These are phyloP conservation scores for Coemansia sp. DNA, from an alignment of 192 early-diverging fungal species.

Conservation along the genomic window DNA sequence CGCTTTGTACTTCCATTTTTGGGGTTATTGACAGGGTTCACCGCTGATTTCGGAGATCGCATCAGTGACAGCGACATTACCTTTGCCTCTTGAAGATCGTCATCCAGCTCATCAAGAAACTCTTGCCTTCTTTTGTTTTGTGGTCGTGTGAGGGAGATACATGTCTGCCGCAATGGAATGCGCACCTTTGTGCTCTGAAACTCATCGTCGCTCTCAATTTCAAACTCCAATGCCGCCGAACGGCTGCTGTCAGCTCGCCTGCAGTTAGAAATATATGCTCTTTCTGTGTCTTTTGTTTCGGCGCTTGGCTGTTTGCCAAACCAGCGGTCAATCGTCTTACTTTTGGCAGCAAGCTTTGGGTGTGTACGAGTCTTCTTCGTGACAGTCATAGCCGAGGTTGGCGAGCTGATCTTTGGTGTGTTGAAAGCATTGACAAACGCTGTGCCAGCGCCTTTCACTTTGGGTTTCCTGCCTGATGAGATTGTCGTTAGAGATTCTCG, in stretches of 20 bases:
- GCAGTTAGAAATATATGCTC: neutral
- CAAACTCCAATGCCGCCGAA: conserved; percentile 7
- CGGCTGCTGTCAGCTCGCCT: neutral
- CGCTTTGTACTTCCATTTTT: conserved; percentile 11
- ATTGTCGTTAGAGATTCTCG: conserved; percentile 12
- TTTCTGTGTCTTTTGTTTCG: neutral
- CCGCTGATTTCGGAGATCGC: conserved; percentile 7
- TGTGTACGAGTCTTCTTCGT: neutral
- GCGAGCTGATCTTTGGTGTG: neutral
- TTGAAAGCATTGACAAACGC: neutral
- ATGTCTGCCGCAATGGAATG: conserved; percentile 23
- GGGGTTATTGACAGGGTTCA: neutral
- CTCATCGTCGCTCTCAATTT: conserved; percentile 32
- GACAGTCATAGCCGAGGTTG: neutral
- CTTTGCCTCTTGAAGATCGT: conserved; percentile 47
- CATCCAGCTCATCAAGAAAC: conserved; percentile 40
- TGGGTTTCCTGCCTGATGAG: neutral
- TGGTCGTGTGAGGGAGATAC: conserved; percentile 10
- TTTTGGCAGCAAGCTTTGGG: neutral
- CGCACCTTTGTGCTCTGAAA: conserved; percentile 29
- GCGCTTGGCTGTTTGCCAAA: conserved; percentile 3
- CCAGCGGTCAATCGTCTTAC: conserved; percentile 23
- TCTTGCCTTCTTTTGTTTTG: conserved; percentile 20
- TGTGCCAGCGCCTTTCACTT: neutral
- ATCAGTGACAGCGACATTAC: conserved; percentile 40